Percentiles rank a stretch among this genome's conserved stretches.
phyloP scores from a whole-genome alignment of 1,139 yeast species.

The Suhomyces taliae region DNA sequence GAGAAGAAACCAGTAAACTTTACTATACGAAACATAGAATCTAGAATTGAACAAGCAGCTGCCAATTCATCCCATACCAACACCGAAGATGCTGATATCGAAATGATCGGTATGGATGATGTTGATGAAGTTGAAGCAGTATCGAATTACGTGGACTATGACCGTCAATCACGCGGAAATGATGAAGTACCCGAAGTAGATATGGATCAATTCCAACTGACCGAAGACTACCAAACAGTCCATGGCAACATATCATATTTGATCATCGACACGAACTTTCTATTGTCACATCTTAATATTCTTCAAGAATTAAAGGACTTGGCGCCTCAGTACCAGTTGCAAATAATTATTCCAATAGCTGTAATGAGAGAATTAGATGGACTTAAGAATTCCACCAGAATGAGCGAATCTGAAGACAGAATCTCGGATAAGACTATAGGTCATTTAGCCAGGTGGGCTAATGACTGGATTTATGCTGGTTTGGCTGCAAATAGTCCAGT shows the following conservation, averaged over 20 bases:
- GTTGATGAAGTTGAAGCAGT: constrained; percentile 46
- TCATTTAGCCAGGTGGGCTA: constrained; percentile 68
- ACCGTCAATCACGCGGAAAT: background rate
- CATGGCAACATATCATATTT: constrained; percentile 39
- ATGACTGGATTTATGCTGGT: constrained; percentile 70
- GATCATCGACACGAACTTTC: constrained; percentile 77
- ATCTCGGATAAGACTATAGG: constrained; percentile 42
- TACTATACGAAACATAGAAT: constrained; percentile 32
- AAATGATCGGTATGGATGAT: constrained; percentile 53
- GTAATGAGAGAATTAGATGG: constrained; percentile 82
- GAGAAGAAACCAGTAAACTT: constrained; percentile 23
- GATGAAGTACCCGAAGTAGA: background rate
- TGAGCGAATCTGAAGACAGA: constrained; percentile 11
- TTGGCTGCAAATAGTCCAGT: constrained; percentile 52
- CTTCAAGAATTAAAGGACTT: constrained; percentile 48
- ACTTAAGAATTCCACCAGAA: constrained; percentile 48
- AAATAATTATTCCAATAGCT: constrained; percentile 64
- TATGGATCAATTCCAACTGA: constrained; percentile 1
- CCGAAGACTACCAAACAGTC: constrained; percentile 9
- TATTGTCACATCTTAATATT: constrained; percentile 61
- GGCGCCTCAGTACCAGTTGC: constrained; percentile 43
- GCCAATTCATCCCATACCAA: constrained; percentile 10
- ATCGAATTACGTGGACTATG: constrained; percentile 35
- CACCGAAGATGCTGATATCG: constrained; percentile 40
- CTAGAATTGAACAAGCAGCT: constrained; percentile 32